These are phyloP conservation scores for Urtica urens DNA, from an alignment of 306 rosid species.

Conservation along the genomic window DNA sequence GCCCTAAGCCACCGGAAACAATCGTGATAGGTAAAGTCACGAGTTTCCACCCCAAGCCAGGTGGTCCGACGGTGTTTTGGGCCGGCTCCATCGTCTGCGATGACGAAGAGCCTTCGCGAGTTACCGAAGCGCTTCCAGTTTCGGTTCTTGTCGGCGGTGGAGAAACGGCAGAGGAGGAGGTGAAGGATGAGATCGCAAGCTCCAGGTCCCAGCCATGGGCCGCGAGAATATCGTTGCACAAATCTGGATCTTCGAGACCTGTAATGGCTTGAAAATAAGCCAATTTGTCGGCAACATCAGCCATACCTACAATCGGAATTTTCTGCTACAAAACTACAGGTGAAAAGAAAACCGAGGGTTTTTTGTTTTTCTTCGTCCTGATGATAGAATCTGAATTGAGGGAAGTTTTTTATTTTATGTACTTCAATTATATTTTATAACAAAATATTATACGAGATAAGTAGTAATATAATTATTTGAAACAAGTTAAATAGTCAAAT, in stretches of 20 bases:
- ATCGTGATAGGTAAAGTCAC: conserved; percentile 69
- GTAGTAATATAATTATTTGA: too few relatives aligned
- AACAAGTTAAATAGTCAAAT: too few relatives aligned
- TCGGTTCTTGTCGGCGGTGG: conserved; percentile 10
- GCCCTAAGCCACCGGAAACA: conserved; percentile 69
- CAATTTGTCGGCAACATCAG: conserved; percentile 59
- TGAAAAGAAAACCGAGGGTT: background rate
- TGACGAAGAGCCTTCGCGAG: background rate
- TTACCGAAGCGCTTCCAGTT: background rate
- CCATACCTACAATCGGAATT: conserved; percentile 51
- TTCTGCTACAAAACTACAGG: background rate
- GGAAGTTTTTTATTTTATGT: too few relatives aligned
- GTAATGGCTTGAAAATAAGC: conserved; percentile 86
- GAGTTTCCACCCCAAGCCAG: conserved; percentile 73
- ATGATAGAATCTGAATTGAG: too few relatives aligned
- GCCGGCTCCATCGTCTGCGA: background rate
- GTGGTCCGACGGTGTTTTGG: conserved; percentile 19
- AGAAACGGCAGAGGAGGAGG: conserved; percentile 19
- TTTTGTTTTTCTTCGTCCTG: too few relatives aligned
- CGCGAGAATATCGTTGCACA: conserved; percentile 74
- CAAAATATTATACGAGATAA: too few relatives aligned
- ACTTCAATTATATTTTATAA: too few relatives aligned
- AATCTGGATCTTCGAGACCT: conserved; percentile 73
- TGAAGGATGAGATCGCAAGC: conserved; percentile 77
- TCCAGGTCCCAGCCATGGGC: conserved; percentile 97